These are phyloP conservation scores for Psilocybe cyanescens DNA, from an alignment of 768 basidiomycete genomes.

Conservation along the genomic window DNA sequence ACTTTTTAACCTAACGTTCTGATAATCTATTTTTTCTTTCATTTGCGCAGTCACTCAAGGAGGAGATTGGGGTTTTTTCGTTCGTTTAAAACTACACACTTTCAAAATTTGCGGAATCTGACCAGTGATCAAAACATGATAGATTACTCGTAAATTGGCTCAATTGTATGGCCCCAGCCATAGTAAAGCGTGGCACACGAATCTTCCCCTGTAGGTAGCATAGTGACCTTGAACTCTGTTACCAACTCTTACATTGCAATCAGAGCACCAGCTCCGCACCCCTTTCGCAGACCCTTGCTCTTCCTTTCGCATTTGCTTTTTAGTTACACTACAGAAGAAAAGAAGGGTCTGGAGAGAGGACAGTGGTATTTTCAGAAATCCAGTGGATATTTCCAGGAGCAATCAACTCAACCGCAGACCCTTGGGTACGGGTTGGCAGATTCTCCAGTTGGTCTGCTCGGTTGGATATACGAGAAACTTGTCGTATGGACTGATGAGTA, in stretches of 20 bases:
- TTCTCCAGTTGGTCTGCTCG: constrained; percentile 59
- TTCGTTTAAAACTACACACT: constrained; percentile 14
- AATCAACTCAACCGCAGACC: constrained; percentile 54
- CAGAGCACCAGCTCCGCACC: background rate
- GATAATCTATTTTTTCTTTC: background rate
- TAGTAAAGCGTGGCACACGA: constrained; percentile 56
- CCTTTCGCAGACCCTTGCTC: background rate
- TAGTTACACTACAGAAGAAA: constrained; percentile 34
- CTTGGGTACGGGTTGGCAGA: constrained; percentile 59
- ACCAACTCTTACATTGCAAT: background rate
- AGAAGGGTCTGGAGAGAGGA: constrained; percentile 32
- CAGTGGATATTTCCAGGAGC: constrained; percentile 41
- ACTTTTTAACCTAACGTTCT: background rate
- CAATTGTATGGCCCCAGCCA: constrained; percentile 35
- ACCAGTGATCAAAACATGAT: background rate
- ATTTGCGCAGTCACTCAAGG: constrained; percentile 43
- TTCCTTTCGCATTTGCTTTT: constrained; percentile 8
- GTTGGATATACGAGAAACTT: constrained; percentile 59
- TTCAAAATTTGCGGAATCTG: background rate
- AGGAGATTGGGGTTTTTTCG: constrained; percentile 50
- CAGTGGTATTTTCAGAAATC: constrained; percentile 32
- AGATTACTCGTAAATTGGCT: constrained; percentile 32
- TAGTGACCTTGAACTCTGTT: background rate
- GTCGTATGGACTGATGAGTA: constrained; percentile 53
- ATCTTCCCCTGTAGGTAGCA: constrained; percentile 22